Evolutionary conservation across 306 rosid genomes (phyloP), one percentile per base, ranked within the genome.

Genomic region (Begonia peltatifolia): DNA sequence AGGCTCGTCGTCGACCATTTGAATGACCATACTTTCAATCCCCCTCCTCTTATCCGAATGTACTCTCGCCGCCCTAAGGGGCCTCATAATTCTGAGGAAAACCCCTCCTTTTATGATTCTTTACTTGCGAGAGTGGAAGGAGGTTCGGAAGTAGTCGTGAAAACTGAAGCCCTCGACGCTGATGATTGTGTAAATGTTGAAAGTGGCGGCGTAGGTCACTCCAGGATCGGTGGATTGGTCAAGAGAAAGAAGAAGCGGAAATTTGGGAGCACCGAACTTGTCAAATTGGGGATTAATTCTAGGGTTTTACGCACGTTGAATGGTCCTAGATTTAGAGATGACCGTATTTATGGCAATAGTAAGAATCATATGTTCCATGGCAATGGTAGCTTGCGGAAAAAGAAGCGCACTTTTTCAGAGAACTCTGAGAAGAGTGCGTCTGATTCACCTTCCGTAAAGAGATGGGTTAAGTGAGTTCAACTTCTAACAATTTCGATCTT

Each of bases 241-340:
- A 41, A 61, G 65, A 62, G 55, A 57, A 70, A 51, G 54, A 73
- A 57, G 74, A 71, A 53, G 61, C 75, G 70, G 74, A 77, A 15
- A 66, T 54, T 63, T 59, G 90, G 83, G 75, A 67, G 63, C 38
- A 65, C 68, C 11, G 97, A 89, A 64, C 52, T 89, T 58, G 73
- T 64, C 55, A 84, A 81, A 56, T 71, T 89, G 66, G 95, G 92
- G 5, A 79, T 78, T n/a, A 87, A 85, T 73, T 76, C 78, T 55
- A 73, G 61, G 14, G 63, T 70, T 3, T 2, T 82, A 59, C 68
- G 63, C 13, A 65, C 56, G 3, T 30, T 78, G 16, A 76, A 80
- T 35, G 72, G 80, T 46, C 89, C 95, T 42, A 67, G 95, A 53
- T 68, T 83, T 82, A 74, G 97, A 66, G 89, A 80, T 62, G 81